These are phyloP conservation scores for Kwoniella dendrophila DNA, from an alignment of 768 basidiomycete genomes.

Conservation along the genomic window DNA sequence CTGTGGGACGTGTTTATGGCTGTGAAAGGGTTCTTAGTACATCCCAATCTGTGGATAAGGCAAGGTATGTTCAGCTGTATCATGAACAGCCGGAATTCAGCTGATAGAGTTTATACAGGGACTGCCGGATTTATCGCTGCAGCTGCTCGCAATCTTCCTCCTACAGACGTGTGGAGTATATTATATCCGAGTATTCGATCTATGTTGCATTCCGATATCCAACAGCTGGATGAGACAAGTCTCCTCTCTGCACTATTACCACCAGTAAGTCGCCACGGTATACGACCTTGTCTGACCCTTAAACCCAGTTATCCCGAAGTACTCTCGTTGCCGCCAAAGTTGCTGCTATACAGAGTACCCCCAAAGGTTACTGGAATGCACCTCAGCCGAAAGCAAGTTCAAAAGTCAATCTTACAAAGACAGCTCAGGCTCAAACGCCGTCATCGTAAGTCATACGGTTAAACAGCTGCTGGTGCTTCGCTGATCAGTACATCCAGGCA, in stretches of 20 bases:
- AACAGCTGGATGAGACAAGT: constrained; percentile 70
- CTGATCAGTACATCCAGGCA: constrained; percentile 4
- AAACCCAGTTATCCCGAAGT: constrained; percentile 64
- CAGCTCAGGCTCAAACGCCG: constrained; percentile 30
- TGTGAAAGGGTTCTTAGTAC: constrained; percentile 80
- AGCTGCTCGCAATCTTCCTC: constrained; percentile 75
- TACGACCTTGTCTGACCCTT: neutral
- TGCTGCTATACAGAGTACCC: constrained; percentile 85
- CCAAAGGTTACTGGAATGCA: constrained; percentile 75
- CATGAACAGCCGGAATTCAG: neutral
- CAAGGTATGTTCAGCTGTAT: constrained; percentile 63
- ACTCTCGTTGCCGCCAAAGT: constrained; percentile 81
- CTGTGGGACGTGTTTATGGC: constrained; percentile 95
- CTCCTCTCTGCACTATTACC: constrained; percentile 75
- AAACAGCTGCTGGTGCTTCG: neutral
- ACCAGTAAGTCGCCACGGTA: constrained; percentile 63
- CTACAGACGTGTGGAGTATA: constrained; percentile 95
- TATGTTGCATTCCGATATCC: constrained; percentile 80
- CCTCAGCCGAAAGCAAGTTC: constrained; percentile 48
- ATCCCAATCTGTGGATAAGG: constrained; percentile 93
- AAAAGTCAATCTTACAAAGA: constrained; percentile 26
- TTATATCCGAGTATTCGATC: constrained; percentile 87
- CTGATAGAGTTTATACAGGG: constrained; percentile 59
- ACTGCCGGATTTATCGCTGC: constrained; percentile 85
- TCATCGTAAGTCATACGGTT: neutral